Percentiles rank a stretch among this genome's conserved stretches.
Evolutionary conservation across 805 yeast genomes (phyloP).

Genomic region (Metschnikowia continentalis): DNA sequence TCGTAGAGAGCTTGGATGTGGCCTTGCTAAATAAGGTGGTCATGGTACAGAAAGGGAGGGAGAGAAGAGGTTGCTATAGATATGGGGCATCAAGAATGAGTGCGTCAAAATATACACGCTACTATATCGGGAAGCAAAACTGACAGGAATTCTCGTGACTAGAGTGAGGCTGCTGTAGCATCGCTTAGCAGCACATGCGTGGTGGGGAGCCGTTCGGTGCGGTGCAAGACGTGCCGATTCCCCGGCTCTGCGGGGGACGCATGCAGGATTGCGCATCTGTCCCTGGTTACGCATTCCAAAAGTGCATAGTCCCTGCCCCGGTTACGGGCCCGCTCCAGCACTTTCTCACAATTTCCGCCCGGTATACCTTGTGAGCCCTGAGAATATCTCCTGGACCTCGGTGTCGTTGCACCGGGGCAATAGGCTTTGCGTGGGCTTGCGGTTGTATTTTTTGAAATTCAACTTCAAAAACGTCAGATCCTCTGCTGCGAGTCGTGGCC

Average conservation of each 20-base stretch:
- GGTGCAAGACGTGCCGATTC: neutral
- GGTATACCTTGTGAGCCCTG: conserved; percentile 12
- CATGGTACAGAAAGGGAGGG: conserved; percentile 1
- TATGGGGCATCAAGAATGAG: neutral
- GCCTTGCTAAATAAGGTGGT: conserved; percentile 10
- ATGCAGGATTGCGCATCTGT: neutral
- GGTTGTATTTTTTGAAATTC: conserved; percentile 14
- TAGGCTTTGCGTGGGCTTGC: conserved; percentile 19
- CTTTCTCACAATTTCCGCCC: neutral
- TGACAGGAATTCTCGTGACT: neutral
- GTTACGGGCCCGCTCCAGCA: neutral
- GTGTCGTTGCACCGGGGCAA: conserved; percentile 32
- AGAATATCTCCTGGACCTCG: conserved; percentile 8
- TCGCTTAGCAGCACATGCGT: conserved; percentile 3
- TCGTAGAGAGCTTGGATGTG: conserved; percentile 4
- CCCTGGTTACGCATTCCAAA: neutral
- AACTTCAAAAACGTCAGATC: conserved; percentile 29
- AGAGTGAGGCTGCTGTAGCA: neutral
- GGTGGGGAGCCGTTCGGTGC: neutral
- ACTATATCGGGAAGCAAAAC: neutral
- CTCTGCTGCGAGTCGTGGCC: conserved; percentile 34
- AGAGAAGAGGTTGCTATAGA: neutral
- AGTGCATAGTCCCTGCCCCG: neutral
- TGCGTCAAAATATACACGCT: neutral
- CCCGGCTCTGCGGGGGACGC: neutral